phyloP scores from a whole-genome alignment of 2,329 filamentous ascomycete genomes.

The Aspergillus pseudotamarii region DNA sequence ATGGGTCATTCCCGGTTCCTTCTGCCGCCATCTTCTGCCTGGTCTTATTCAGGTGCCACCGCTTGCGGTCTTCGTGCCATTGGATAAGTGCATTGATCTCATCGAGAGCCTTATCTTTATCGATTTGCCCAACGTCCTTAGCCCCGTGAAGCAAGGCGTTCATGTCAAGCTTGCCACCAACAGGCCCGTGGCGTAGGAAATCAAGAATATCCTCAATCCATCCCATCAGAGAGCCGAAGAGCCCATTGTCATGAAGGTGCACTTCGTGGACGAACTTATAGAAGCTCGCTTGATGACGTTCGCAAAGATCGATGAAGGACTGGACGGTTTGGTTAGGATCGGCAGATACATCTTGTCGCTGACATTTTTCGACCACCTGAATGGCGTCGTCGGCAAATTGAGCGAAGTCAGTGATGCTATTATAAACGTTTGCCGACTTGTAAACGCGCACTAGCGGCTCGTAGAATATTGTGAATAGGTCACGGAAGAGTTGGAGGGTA shows the following conservation, averaged over 20 bases:
- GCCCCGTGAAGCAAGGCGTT: constrained; percentile 89
- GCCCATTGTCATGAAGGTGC: constrained; percentile 91
- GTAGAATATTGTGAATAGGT: constrained; percentile 98
- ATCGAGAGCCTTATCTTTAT: constrained; percentile 70
- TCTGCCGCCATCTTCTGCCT: constrained; percentile 98
- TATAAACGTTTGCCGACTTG: constrained; percentile 98
- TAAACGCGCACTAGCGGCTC: constrained; percentile 96
- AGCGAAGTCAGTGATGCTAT: constrained; percentile 94
- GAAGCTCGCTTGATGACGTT: constrained; percentile 92
- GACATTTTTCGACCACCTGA: constrained; percentile 69
- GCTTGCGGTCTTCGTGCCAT: constrained; percentile 95
- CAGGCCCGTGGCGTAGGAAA: constrained; percentile 84
- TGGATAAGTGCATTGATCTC: constrained; percentile 86
- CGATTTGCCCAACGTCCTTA: constrained; percentile 65
- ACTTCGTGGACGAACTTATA: constrained; percentile 99
- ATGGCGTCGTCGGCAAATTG: constrained; percentile 93
- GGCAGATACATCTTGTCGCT: constrained; percentile 79
- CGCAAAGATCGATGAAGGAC: constrained; percentile 94
- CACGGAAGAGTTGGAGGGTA: constrained; percentile 93
- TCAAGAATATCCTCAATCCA: constrained; percentile 96
- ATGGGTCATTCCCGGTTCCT: constrained; percentile 54
- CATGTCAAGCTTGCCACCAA: constrained; percentile 84
- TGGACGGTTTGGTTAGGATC: constrained; percentile 99
- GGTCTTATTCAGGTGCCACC: constrained; percentile 98
- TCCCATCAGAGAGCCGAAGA: constrained; percentile 94